These are phyloP conservation scores for Phaseolus lunatus DNA, from an alignment of 306 rosid species.

Conservation along the genomic window DNA sequence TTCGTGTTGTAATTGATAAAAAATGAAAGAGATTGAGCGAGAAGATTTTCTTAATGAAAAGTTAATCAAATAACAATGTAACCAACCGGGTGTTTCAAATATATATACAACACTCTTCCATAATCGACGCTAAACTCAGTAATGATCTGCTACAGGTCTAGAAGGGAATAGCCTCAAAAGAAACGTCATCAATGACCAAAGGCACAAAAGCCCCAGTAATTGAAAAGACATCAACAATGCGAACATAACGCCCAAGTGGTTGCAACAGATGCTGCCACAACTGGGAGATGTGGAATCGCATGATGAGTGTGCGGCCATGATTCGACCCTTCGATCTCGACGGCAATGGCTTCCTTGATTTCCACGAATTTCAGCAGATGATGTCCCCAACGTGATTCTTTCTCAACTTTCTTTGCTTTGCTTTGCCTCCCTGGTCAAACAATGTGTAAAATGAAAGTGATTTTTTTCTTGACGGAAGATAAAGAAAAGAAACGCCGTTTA, in stretches of 20 bases:
- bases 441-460: too few species aligned
- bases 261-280: conserved; percentile 58
- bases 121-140: conserved; percentile 52
- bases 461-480: background rate
- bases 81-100: background rate
- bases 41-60: background rate
- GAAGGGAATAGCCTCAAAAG: conserved; percentile 95
- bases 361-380: conserved; percentile 63
- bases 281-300: conserved; percentile 60
- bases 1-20: background rate
- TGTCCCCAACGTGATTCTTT: conserved; percentile 22
- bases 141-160: conserved; percentile 83
- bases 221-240: conserved; percentile 70
- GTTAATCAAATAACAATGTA: conserved; percentile 32
- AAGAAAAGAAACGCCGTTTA: background rate
- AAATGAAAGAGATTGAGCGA: background rate
- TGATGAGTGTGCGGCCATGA: conserved; percentile 64
- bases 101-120: conserved; percentile 45
- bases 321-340: conserved; percentile 64
- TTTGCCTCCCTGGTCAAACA: background rate
- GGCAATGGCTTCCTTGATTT: conserved; percentile 68
- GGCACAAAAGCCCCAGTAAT: conserved; percentile 69
- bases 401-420: background rate
- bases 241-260: conserved; percentile 62
- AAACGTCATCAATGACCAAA: conserved; percentile 86